Evolutionary conservation across 2,329 filamentous ascomycete species (phyloP).

Genomic region (Alternaria dauci): DNA sequence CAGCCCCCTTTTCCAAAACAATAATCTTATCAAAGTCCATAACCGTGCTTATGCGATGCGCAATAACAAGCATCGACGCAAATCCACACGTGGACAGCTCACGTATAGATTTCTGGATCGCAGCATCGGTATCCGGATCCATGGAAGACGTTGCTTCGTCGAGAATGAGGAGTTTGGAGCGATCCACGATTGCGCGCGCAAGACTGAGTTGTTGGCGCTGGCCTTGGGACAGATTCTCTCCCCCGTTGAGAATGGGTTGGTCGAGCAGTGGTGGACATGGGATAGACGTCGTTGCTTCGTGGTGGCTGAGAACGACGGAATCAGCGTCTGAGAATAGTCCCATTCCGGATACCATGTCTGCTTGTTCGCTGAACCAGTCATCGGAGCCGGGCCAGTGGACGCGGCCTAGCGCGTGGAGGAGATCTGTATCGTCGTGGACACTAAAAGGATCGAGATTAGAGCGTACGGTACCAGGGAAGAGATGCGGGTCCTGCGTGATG

Average conservation of each 20-base stretch:
- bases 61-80: constrained; percentile 19
- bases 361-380: background rate
- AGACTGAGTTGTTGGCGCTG: constrained; percentile 69
- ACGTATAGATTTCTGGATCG: constrained; percentile 16
- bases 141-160: constrained; percentile 58
- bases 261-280: background rate
- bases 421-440: constrained; percentile 43
- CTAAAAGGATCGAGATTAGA: constrained; percentile 57
- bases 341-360: constrained; percentile 44
- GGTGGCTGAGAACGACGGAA: background rate
- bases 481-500: constrained; percentile 61
- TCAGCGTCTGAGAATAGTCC: background rate
- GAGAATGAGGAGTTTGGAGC: constrained; percentile 63
- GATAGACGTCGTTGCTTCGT: background rate
- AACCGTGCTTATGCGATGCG: background rate
- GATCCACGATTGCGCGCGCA: constrained; percentile 61
- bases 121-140: constrained; percentile 5
- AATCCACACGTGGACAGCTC: constrained; percentile 8
- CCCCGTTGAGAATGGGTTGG: background rate
- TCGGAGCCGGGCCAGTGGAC: constrained; percentile 40
- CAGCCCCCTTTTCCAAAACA: background rate
- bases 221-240: constrained; percentile 69
- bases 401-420: constrained; percentile 52
- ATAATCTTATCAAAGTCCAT: background rate
- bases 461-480: constrained; percentile 57